Conservation (phyloP, 148 eudicot species). For the Arbutus unedo region DNA sequence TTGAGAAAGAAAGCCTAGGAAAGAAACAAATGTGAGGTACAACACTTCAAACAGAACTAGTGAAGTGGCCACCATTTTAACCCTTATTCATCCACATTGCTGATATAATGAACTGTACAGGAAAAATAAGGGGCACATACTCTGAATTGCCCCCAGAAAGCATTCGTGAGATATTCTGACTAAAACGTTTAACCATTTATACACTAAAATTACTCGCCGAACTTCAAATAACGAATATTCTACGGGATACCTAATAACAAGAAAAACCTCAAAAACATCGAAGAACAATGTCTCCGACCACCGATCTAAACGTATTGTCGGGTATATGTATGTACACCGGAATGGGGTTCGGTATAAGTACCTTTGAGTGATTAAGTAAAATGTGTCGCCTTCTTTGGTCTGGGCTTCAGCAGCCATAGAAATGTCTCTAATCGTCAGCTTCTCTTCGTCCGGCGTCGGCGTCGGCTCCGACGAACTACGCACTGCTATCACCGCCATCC, state of each 20-base stretch:
- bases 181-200: constrained; percentile 9
- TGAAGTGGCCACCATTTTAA: neutral
- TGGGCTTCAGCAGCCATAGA: constrained; percentile 66
- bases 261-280: constrained; percentile 2
- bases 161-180: neutral
- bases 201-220: constrained; percentile 4
- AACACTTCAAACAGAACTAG: neutral
- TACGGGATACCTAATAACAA: neutral
- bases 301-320: neutral
- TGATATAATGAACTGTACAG: neutral
- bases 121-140: neutral
- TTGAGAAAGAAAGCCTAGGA: neutral
- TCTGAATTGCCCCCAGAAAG: neutral
- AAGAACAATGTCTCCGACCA: neutral
- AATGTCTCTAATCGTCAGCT: constrained; percentile 64
- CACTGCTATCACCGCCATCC: constrained; percentile 27
- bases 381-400: constrained; percentile 73
- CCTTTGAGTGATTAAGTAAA: constrained; percentile 80
- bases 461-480: constrained; percentile 32
- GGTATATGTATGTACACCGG: neutral
- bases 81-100: constrained; percentile 6
- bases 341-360: neutral
- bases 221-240: neutral
- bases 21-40: neutral
- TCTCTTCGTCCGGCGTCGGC: constrained; percentile 82